These are phyloP conservation scores for Aspergillus cavernicola DNA, from an alignment of 495 filamentous ascomycete genomes.

Conservation along the genomic window DNA sequence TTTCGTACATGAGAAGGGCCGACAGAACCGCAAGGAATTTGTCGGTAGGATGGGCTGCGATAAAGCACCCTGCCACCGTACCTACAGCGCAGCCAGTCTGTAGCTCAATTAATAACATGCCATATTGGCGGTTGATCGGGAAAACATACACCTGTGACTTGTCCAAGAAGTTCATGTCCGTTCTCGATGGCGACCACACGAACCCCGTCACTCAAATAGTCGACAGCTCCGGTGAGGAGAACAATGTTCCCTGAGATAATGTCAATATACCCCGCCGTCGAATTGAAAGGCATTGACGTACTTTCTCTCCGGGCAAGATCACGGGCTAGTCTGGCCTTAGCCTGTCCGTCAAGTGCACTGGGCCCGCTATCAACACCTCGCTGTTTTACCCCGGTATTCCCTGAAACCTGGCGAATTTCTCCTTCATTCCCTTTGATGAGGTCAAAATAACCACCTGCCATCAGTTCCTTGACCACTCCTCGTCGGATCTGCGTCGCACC, in stretches of 20 bases:
- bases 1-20: conserved; percentile 75
- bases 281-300: conserved; percentile 12
- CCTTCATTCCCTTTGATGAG: conserved; percentile 95
- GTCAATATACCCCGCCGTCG: neutral
- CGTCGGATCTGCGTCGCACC: conserved; percentile 77
- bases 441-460: conserved; percentile 72
- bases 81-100: conserved; percentile 81
- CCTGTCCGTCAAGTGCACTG: conserved; percentile 47
- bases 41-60: conserved; percentile 58
- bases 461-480: conserved; percentile 64
- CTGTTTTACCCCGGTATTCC: conserved; percentile 55
- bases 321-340: conserved; percentile 58
- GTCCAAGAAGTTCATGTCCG: conserved; percentile 72
- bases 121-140: neutral
- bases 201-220: conserved; percentile 74
- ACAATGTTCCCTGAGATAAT: conserved; percentile 57
- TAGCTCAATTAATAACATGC: neutral
- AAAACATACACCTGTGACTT: conserved; percentile 66
- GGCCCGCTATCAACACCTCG: conserved; percentile 82
- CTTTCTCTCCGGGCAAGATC: conserved; percentile 63
- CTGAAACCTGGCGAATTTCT: conserved; percentile 74
- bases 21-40: conserved; percentile 66
- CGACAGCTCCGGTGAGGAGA: conserved; percentile 78
- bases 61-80: conserved; percentile 69
- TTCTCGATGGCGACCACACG: conserved; percentile 66